These are phyloP conservation scores for Barnettozyma hawaiiensis DNA, from an alignment of 1,139 yeast genomes.

Conservation along the genomic window DNA sequence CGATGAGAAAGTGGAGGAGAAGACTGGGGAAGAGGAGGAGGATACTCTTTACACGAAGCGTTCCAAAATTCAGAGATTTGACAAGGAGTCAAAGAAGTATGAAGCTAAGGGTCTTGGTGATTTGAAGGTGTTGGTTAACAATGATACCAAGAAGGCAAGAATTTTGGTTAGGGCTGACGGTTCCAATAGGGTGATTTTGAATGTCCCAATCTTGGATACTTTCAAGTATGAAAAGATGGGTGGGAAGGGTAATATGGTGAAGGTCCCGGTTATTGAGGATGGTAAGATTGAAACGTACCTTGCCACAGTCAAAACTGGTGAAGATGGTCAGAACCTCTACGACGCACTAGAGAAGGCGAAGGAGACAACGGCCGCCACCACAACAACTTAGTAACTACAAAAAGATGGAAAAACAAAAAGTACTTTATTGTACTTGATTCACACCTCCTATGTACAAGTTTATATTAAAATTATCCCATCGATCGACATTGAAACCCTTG, in stretches of 20 bases:
- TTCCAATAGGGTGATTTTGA: slow-evolving; percentile 72
- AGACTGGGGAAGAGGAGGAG: slow-evolving; percentile 88
- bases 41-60: slow-evolving; percentile 56
- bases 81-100: slow-evolving; percentile 47
- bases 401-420: no score
- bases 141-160: slow-evolving; percentile 56
- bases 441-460: slow-evolving; percentile 1
- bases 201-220: slow-evolving; percentile 48
- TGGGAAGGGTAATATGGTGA: slow-evolving; percentile 40
- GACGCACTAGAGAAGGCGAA: slow-evolving; percentile 46
- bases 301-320: slow-evolving; percentile 63
- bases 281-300: slow-evolving; percentile 54
- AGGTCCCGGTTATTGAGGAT: slow-evolving; percentile 50
- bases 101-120: slow-evolving; percentile 75
- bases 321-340: slow-evolving; percentile 62
- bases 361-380: no score
- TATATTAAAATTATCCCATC: background rate
- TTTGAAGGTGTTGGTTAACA: slow-evolving; percentile 61
- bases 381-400: no score
- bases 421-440: no score
- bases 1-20: slow-evolving; percentile 39
- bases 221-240: slow-evolving; percentile 54
- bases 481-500: background rate
- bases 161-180: slow-evolving; percentile 85
- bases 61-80: slow-evolving; percentile 64